A percentile compares a stretch with the other conserved stretches of the same genome.
Conservation (phyloP, 2,329 filamentous ascomycete genomes). For the Colletotrichum acutatum region DNA sequence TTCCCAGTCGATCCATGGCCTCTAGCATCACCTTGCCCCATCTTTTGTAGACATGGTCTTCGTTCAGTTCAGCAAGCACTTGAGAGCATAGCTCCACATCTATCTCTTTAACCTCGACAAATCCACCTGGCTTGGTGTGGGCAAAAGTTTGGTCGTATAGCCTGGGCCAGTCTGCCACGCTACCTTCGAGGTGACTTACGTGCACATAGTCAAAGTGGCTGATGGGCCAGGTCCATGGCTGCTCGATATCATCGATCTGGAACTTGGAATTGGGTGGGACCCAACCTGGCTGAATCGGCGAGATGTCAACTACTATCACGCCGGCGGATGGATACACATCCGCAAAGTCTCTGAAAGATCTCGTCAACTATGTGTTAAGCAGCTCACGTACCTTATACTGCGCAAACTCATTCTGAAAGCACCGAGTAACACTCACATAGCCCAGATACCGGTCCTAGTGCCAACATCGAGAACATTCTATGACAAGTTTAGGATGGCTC, state of each 20-base stretch:
- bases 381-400: background rate
- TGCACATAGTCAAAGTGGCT: slow-evolving; percentile 70
- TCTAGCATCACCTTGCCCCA: slow-evolving; percentile 44
- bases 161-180: slow-evolving; percentile 60
- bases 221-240: slow-evolving; percentile 56
- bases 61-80: slow-evolving; percentile 19
- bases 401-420: background rate
- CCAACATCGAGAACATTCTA: slow-evolving; percentile 54
- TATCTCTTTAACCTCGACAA: slow-evolving; percentile 38
- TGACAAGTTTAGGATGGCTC: slow-evolving; percentile 39
- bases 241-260: slow-evolving; percentile 70
- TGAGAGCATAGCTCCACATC: slow-evolving; percentile 38
- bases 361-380: background rate
- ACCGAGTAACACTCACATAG: slow-evolving; percentile 44
- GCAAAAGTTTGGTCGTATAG: slow-evolving; percentile 50
- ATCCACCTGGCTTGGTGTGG: slow-evolving; percentile 58
- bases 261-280: slow-evolving; percentile 73
- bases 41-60: slow-evolving; percentile 6
- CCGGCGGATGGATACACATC: slow-evolving; percentile 54
- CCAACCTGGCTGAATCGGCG: slow-evolving; percentile 65
- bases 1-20: slow-evolving; percentile 43
- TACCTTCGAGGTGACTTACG: slow-evolving; percentile 63
- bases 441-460: slow-evolving; percentile 57
- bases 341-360: slow-evolving; percentile 55
- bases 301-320: slow-evolving; percentile 64